Evolutionary conservation across 208 protist genomes (phyloP).

Genomic region (Acanthamoeba sp.): DNA sequence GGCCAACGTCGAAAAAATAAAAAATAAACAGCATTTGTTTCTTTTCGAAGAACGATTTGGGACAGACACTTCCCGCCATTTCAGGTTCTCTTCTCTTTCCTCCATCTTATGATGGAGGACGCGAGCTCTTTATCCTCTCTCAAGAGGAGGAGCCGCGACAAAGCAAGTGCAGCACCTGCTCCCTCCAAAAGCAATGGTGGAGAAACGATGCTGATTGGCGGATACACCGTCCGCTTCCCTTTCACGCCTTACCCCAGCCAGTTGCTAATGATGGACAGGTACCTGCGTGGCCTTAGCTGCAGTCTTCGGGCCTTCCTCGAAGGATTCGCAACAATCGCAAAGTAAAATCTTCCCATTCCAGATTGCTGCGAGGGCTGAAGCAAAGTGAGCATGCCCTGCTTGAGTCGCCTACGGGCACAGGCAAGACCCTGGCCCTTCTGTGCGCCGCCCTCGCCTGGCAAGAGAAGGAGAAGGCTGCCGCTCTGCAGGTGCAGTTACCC

Average conservation of each 20-base stretch:
- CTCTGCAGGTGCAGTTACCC: background rate
- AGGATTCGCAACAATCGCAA: too few species aligned
- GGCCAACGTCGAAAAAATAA: background rate
- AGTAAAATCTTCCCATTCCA: background rate
- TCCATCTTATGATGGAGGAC: too few species aligned
- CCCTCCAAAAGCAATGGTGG: background rate
- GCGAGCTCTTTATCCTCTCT: background rate
- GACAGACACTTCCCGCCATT: too few species aligned
- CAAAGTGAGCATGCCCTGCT: conserved; percentile 94
- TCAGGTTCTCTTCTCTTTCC: too few species aligned
- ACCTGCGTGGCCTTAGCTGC: background rate
- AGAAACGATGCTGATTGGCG: conserved; percentile 77
- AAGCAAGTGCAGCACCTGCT: too few species aligned
- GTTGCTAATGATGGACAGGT: conserved; percentile 95
- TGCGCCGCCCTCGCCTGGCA: conserved; percentile 96
- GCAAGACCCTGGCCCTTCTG: conserved; percentile 98
- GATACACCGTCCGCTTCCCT: conserved; percentile 91
- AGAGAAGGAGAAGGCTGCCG: conserved; percentile 40
- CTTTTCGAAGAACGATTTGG: background rate
- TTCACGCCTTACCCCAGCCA: conserved; percentile 96
- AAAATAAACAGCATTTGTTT: background rate
- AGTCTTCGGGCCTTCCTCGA: too few species aligned
- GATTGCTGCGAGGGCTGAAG: conserved; percentile 82
- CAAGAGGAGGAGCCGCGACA: background rate
- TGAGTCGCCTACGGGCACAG: conserved; percentile 98